Base-by-base conservation (phyloP, 2,329 filamentous ascomycete species). In the Xylaria sp. region DNA sequence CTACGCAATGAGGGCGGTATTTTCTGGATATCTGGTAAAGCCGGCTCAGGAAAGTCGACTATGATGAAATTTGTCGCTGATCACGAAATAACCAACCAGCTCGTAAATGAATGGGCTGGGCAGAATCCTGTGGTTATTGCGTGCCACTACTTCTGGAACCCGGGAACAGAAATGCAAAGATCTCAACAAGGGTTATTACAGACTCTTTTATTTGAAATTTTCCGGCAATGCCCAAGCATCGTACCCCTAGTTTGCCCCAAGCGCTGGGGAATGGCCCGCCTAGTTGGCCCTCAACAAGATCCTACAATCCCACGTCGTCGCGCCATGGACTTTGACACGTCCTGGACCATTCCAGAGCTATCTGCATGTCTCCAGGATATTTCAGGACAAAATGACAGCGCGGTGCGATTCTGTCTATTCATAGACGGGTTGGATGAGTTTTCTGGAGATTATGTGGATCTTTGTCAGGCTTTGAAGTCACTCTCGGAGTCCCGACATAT, bases 91-190 rank as follows among this genome's bases (percentile, higher is more conserved):
- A 15, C 3, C 11, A 7, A 33, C 48, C 15, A 56, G 10, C 33
- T 13, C 15, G 46, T 23, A 28, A 28, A 28, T 26, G 6, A 49
- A 49, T 49, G 46, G 46, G 46, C 46, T 13, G 10, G 20, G 15
- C 28, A n/a, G 4, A 46, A 23, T 10, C 4, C 13, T 7, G 20
- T 54, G 1, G 26, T 58, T 3, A 49, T 44, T n/a, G 59, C 58
- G 15, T 33, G 13, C 11, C 59, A 66, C 17, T 66, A 58, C 26
- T 66, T 63, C 13, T 66, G 59, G 64, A 58, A 15, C 10, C 20
- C 64, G 5, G 64, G 64, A 6, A 66, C 58, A 7, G 20, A 20
- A 1, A 42, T 58, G 40, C 64, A 66, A 17, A 66, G 49, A n/a
- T 62, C 58, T 10, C 51, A 51, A 9, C 40, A 53, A 15, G 64